These are phyloP conservation scores for Eragrostis nindensis DNA, from an alignment of 176 grass and related monocot genomes.

Conservation along the genomic window DNA sequence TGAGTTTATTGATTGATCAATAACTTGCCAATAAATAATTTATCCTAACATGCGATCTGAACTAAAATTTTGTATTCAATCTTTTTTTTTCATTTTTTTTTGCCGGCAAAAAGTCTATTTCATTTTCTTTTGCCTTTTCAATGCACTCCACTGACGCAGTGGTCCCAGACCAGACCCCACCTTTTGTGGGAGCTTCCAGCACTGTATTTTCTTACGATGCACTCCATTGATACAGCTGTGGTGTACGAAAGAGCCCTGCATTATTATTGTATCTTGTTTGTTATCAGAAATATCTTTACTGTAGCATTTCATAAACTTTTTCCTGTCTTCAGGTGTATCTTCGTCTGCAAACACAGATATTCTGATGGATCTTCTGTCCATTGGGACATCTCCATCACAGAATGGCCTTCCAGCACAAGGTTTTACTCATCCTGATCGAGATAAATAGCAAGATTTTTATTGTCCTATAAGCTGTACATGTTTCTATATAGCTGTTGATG, in stretches of 20 bases:
- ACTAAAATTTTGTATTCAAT: conserved; percentile 3
- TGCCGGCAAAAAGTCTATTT: background rate
- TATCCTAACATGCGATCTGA: background rate
- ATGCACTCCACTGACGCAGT: background rate
- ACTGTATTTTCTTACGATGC: too few species aligned
- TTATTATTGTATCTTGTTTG: conserved; percentile 15
- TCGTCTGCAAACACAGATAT: conserved; percentile 66
- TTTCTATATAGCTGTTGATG: conserved; percentile 27
- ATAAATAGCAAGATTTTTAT: conserved; percentile 35
- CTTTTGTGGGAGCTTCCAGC: too few species aligned
- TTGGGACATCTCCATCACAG: conserved; percentile 77
- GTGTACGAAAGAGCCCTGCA: conserved; percentile 17
- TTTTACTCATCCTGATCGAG: conserved; percentile 48
- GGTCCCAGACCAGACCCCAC: background rate
- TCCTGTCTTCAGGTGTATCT: conserved; percentile 47
- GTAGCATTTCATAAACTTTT: background rate
- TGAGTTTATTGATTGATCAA: background rate
- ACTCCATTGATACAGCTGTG: background rate
- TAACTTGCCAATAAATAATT: background rate
- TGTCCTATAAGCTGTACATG: conserved; percentile 13
- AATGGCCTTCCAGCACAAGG: conserved; percentile 47
- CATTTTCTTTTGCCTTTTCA: background rate
- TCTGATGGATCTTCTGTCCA: conserved; percentile 90
- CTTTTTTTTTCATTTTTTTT: conserved; percentile 9
- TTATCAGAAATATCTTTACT: conserved; percentile 14